Percentiles rank a stretch among this genome's conserved stretches.
These are phyloP conservation scores for Chalciporus chontae DNA, from an alignment of 768 basidiomycete genomes.

Conservation along the genomic window DNA sequence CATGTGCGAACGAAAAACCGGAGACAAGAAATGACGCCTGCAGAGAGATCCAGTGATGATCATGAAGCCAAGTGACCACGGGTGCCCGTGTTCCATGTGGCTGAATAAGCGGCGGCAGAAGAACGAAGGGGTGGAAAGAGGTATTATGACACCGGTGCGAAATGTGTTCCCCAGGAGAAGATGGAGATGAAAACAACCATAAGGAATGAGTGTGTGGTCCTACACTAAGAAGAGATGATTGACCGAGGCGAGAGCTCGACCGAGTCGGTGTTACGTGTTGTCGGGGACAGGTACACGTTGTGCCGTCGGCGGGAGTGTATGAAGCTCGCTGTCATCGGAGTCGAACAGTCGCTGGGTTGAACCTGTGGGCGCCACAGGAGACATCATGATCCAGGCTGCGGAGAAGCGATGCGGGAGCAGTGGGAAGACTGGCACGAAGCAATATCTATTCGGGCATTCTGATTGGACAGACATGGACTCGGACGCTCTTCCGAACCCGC, in stretches of 20 bases:
- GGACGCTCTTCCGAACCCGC: not conserved
- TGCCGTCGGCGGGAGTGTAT: not conserved
- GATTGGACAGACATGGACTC: constrained; percentile 8
- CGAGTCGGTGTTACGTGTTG: too few species aligned
- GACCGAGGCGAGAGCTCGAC: not conserved
- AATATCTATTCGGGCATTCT: too few species aligned
- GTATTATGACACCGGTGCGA: constrained; percentile 12
- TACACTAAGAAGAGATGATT: not conserved
- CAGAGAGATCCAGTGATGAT: not conserved
- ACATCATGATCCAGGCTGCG: constrained; percentile 21
- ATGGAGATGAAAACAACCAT: constrained; percentile 12
- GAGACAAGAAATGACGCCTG: not conserved
- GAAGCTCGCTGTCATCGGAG: not conserved
- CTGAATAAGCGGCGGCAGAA: constrained; percentile 11
- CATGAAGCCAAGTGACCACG: constrained; percentile 8
- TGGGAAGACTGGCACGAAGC: too few species aligned
- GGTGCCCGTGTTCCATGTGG: constrained; percentile 16
- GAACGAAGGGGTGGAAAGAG: constrained; percentile 18
- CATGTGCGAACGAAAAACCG: constrained; percentile 3
- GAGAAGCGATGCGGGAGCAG: constrained; percentile 18
- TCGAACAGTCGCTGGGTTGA: constrained; percentile 16
- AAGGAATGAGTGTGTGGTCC: not conserved
- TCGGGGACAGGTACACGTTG: too few species aligned
- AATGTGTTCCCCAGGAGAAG: constrained; percentile 16
- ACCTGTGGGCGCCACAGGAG: not conserved